Base-by-base conservation (phyloP, 202 grass and related monocot genomes). In the Zizania palustris region DNA sequence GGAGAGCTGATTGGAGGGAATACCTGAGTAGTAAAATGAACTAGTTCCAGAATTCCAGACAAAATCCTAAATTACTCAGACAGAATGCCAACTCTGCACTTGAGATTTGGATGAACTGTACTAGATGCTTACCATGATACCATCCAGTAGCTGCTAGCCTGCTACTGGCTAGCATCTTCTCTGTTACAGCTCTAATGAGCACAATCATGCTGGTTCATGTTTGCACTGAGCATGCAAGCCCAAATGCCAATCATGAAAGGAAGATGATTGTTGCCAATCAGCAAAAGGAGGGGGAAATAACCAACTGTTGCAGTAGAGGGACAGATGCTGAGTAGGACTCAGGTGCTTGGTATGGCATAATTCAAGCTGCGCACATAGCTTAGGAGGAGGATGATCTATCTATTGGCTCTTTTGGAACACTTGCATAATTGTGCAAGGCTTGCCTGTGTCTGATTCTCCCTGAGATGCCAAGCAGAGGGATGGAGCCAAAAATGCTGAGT, bases 321-420 rank as follows among this genome's bases (percentile, higher is more conserved):
- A 84, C 28, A 51, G 62, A 67, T 74, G 69, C 76, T 69, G 76
- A 74, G 19, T 75, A 69, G 62, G 77, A 80, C 70, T 75, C 63
- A 75, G 71, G 71, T 75, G 71, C 20, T 60, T 33, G 5, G 43
- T 39, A 73, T 46, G 36, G 63, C 8, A 75, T 55, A 37, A 80
- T 43, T n/a, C 67, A 53, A 61, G 7, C 50, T 37, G 19, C 4
- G n/a, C 3, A 43, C 16, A 74, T 65, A 48, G 13, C 6, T 72
- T 54, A 79, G 48, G 51, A 18, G 22, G 66, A 59, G 60, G 68
- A 60, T 65, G 22, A 37, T 73, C 22, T 16, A 74, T 42, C 53
- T 8, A 61, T 67, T 19, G 12, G 42, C 19, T 45, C 41, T 12
- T 59, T 38, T 45, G 65, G 67, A 79, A 19, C 22, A 67, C 7